Evolutionary conservation across 202 grass and related monocot species (phyloP), one percentile per base, ranked within the genome.

Genomic region (Elaeis oleifera): DNA sequence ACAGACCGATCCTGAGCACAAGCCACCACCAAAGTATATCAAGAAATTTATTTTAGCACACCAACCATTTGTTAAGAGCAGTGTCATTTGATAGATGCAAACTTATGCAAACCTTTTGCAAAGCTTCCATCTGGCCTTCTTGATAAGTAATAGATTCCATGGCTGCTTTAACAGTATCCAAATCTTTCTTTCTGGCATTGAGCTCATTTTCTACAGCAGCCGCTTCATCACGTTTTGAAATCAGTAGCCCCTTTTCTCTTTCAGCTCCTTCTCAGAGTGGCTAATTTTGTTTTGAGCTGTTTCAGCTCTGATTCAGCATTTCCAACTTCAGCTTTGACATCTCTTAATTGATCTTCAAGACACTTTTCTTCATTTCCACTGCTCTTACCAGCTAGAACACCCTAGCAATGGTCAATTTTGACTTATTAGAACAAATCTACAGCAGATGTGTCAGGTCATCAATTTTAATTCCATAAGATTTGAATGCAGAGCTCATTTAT

Each of bases 271-370:
- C 31, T 89, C 79, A 61, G 81, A 89, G 79, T 89, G 92, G 49
- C 16, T 76, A 77, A 97, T 86, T 81, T 97, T 59, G 84, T 83
- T 18, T 50, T 75, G 23, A 97, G 64, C 26, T 84, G 85, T 72
- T 92, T 85, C 54, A 92, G 48, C 68, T 87, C 84, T 60, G 94
- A 89, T 83, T 92, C 78, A 58, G 82, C 73, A 55, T 89, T 79
- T 56, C 94, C 94, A 81, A 85, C 88, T 44, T 74, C 87, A 83
- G 88, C 84, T 86, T 86, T 97, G 65, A 84, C 92, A 72, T 97
- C 92, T 58, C 92, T 86, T 55, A 97, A 77, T 84, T 97, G 92
- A 85, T 91, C 88, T 86, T 92, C 88, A 49, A 97, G 71, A 62
- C 92, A 92, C 80, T 97, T 97, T 72, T 97, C 87, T 16, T 97